Evolutionary conservation across 202 grass and related monocot species (phyloP).

Genomic region (Brachypodium distachyon): DNA sequence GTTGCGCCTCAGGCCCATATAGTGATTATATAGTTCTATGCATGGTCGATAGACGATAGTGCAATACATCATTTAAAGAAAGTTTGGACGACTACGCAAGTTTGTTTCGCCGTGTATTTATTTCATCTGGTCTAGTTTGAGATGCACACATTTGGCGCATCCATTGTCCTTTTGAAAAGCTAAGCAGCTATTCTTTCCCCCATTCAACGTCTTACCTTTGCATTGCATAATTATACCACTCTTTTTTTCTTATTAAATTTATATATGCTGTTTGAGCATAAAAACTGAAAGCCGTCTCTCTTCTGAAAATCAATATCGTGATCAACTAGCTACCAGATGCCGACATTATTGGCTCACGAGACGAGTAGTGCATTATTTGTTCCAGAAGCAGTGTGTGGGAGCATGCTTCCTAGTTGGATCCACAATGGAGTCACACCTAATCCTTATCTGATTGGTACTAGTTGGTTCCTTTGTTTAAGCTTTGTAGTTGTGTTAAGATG

Average conservation of each 20-base stretch:
- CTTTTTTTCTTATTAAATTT: background rate
- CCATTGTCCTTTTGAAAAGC: background rate
- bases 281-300: background rate
- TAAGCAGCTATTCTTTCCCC: background rate
- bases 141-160: background rate
- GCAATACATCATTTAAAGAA: background rate
- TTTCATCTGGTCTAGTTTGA: background rate
- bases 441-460: constrained; percentile 20
- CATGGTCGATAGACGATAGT: background rate
- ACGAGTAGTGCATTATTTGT: constrained; percentile 20
- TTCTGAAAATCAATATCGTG: background rate
- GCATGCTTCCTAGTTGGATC: constrained; percentile 24
- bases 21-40: background rate
- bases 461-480: constrained; percentile 2
- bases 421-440: constrained; percentile 9
- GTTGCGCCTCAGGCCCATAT: background rate
- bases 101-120: background rate
- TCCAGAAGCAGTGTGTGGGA: background rate
- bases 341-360: background rate
- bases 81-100: background rate
- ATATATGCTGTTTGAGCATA: too few species aligned
- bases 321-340: background rate
- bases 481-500: constrained; percentile 2
- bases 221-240: background rate
- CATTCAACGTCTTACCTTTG: too few species aligned